A percentile compares a stretch with the other conserved stretches of the same genome.
These are phyloP conservation scores for Penicillium longicatenatum DNA, from an alignment of 495 filamentous ascomycete genomes.

Conservation along the genomic window DNA sequence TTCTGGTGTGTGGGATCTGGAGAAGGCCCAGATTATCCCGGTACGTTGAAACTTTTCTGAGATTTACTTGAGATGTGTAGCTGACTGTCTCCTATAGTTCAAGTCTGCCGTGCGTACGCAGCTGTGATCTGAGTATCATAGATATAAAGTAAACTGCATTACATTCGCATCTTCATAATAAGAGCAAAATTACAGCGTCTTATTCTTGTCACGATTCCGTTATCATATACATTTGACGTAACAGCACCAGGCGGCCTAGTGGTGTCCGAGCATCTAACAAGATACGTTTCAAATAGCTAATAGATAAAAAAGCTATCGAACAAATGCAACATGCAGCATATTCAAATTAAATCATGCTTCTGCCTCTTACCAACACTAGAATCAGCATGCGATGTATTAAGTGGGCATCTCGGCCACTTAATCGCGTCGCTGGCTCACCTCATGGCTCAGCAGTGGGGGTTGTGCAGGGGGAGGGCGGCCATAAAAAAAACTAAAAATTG, in stretches of 20 bases:
- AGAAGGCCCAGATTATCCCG: slow-evolving; percentile 62
- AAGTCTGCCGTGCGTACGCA: slow-evolving; percentile 41
- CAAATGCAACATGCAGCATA: too few relatives aligned
- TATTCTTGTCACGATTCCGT: background rate
- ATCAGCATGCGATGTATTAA: too few relatives aligned
- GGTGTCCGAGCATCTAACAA: too few relatives aligned
- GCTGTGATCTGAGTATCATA: slow-evolving; percentile 9
- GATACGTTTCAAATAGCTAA: too few relatives aligned
- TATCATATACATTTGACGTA: background rate
- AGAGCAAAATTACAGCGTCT: background rate
- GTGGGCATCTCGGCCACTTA: too few relatives aligned
- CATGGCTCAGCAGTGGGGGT: too few relatives aligned
- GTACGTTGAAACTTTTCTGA: slow-evolving; percentile 21
- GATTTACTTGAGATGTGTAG: slow-evolving; percentile 1
- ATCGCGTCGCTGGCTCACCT: too few relatives aligned
- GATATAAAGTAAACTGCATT: background rate
- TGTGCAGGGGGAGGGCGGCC: too few relatives aligned
- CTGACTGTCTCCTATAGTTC: slow-evolving; percentile 29
- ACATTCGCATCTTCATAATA: background rate
- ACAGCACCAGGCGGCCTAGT: background rate
- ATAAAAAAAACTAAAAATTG: too few relatives aligned
- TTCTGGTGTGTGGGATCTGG: slow-evolving; percentile 80
- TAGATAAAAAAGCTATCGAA: too few relatives aligned
- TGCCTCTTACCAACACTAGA: too few relatives aligned
- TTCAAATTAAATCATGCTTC: too few relatives aligned